Percentiles rank a stretch among this genome's conserved stretches.
Evolutionary conservation across 371 early-diverging fungal genomes (phyloP).

Genomic region (Vairimorpha ceranae): DNA sequence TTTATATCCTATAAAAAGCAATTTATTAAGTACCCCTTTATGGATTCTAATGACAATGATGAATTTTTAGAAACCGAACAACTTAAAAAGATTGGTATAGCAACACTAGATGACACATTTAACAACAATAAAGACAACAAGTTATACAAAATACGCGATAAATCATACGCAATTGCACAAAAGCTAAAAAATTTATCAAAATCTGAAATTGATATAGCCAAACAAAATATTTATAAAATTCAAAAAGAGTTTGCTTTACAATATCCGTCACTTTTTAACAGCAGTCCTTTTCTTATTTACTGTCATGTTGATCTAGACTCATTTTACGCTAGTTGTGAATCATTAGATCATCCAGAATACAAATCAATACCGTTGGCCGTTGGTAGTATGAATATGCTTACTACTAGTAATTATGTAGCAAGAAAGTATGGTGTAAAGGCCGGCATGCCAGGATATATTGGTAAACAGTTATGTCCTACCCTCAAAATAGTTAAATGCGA

Average conservation of each 20-base stretch:
- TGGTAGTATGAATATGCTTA: constrained; percentile 61
- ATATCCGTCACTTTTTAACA: constrained; percentile 41
- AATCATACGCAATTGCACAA: neutral
- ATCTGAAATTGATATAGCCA: neutral
- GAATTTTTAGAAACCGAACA: neutral
- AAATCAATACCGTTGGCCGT: constrained; percentile 60
- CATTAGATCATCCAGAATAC: constrained; percentile 68
- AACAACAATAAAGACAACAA: constrained; percentile 28
- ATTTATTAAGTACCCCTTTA: too few relatives aligned
- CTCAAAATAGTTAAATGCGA: constrained; percentile 67
- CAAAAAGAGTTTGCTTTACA: neutral
- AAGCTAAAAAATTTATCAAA: neutral
- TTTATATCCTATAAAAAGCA: too few relatives aligned
- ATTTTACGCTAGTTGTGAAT: constrained; percentile 75
- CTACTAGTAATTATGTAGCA: constrained; percentile 72
- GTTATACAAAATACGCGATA: constrained; percentile 11
- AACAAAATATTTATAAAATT: neutral
- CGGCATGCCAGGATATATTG: constrained; percentile 68
- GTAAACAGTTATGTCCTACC: constrained; percentile 66
- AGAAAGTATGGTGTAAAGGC: constrained; percentile 68
- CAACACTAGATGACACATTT: constrained; percentile 12
- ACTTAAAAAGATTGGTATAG: neutral
- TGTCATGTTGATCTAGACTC: constrained; percentile 80
- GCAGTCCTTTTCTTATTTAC: constrained; percentile 5
- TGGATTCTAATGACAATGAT: neutral